These are phyloP conservation scores for Botrytis aclada DNA, from an alignment of 2,329 filamentous ascomycete genomes.

Conservation along the genomic window DNA sequence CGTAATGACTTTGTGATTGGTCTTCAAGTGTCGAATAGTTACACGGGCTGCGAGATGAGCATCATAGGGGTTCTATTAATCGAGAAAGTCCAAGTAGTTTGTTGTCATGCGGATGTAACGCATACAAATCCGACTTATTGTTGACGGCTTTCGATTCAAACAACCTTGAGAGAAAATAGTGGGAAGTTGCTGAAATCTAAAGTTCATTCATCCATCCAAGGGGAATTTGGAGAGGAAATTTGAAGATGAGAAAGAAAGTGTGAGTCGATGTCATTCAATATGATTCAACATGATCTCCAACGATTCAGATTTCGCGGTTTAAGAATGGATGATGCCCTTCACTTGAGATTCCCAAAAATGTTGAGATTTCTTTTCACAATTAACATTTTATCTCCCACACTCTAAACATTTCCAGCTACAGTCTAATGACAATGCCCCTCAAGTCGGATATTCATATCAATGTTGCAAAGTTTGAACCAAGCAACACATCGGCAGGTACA, in stretches of 20 bases:
- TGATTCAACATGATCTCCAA: neutral
- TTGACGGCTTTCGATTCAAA: constrained; percentile 14
- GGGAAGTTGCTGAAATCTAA: neutral
- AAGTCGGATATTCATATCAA: constrained; percentile 43
- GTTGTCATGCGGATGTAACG: constrained; percentile 9
- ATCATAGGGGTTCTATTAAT: neutral
- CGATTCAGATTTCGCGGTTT: neutral
- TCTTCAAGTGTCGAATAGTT: neutral
- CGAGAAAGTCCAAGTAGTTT: neutral
- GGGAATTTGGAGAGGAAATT: neutral
- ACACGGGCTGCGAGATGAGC: neutral
- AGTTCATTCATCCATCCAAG: neutral
- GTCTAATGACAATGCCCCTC: constrained; percentile 36
- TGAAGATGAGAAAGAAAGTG: neutral
- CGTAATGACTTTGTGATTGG: neutral
- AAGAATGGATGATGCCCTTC: neutral
- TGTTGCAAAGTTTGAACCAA: constrained; percentile 44
- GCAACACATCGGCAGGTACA: constrained; percentile 42
- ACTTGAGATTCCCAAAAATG: constrained; percentile 50
- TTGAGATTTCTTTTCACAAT: neutral
- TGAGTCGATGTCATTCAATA: neutral
- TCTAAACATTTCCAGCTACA: too few species aligned
- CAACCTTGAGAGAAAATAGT: neutral
- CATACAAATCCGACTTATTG: constrained; percentile 7
- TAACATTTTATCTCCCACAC: too few species aligned